phyloP scores from a whole-genome alignment of 202 grass and related monocot species.

The Miscanthus sacchariflorus region DNA sequence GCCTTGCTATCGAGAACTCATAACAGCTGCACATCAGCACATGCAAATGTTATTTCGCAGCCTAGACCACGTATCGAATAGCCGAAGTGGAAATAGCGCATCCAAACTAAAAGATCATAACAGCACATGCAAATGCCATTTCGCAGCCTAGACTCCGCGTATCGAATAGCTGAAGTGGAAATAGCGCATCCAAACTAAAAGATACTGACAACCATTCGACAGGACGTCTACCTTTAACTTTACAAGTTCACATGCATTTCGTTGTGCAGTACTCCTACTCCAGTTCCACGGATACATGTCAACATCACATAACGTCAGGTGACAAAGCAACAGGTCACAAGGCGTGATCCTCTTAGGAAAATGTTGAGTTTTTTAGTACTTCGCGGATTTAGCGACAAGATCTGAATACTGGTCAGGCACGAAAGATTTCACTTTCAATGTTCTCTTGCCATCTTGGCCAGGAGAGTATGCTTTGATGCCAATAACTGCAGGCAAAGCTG shows the following conservation, averaged over 20 bases:
- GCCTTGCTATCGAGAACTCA: no score
- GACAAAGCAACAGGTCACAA: conserved; percentile 17
- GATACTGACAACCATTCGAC: not conserved
- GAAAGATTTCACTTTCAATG: conserved; percentile 81
- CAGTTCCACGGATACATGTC: not conserved
- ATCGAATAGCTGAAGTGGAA: not conserved
- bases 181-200: not conserved
- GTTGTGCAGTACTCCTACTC: not conserved
- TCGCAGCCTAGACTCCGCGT: not conserved
- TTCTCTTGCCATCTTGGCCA: conserved; percentile 38
- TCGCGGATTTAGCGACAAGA: conserved; percentile 37
- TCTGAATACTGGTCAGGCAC: conserved; percentile 66
- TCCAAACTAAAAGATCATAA: no score
- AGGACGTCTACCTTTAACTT: not conserved
- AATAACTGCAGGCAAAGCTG: conserved; percentile 67
- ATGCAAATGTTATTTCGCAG: not conserved
- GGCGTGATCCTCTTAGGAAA: not conserved
- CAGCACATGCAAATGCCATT: not conserved
- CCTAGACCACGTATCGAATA: not conserved
- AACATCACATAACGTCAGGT: conserved; percentile 12
- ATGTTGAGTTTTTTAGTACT: conserved; percentile 40
- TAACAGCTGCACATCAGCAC: not conserved
- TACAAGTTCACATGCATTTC: not conserved
- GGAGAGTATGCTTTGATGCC: conserved; percentile 80
- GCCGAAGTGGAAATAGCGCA: not conserved